Conservation (phyloP, 2,329 filamentous ascomycete species). For the Byssothecium circinans region DNA sequence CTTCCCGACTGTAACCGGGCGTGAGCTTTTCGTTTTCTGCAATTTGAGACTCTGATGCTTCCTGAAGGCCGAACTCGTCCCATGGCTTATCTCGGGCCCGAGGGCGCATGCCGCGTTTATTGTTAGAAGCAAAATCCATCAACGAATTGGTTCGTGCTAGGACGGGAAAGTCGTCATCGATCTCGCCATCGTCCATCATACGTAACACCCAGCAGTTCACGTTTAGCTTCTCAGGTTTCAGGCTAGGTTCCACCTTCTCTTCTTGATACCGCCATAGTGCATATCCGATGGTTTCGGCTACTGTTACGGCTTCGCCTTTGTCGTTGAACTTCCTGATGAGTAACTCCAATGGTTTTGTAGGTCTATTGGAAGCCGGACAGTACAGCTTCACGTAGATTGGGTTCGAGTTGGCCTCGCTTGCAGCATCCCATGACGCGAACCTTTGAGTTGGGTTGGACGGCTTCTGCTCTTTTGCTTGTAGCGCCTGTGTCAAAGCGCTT, state of each 20-base stretch:
- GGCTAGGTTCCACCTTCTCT: conserved; percentile 69
- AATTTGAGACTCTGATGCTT: conserved; percentile 69
- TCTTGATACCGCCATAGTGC: conserved; percentile 77
- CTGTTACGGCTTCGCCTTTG: conserved; percentile 69
- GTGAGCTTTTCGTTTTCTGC: conserved; percentile 69
- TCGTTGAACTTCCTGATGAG: conserved; percentile 70
- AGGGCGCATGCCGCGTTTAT: conserved; percentile 66
- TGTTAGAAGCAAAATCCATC: conserved; percentile 76
- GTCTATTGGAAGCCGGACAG: conserved; percentile 67
- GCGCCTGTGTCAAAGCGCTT: conserved; percentile 70
- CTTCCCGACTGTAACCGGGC: conserved; percentile 65
- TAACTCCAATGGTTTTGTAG: conserved; percentile 69
- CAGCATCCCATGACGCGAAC: conserved; percentile 75
- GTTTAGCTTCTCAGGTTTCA: conserved; percentile 68
- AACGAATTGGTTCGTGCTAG: conserved; percentile 73
- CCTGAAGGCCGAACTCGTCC: conserved; percentile 80
- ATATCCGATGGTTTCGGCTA: conserved; percentile 80
- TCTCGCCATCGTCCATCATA: conserved; percentile 82
- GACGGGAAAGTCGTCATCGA: conserved; percentile 82
- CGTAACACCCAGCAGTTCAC: conserved; percentile 81
- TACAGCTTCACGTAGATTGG: conserved; percentile 78
- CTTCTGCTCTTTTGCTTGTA: conserved; percentile 72
- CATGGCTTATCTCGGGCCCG: conserved; percentile 74
- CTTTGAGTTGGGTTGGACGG: conserved; percentile 72
- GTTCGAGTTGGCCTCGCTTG: conserved; percentile 67